A percentile compares a stretch with the other conserved stretches of the same genome.
Conservation (phyloP, 2,329 filamentous ascomycete species). For the Pseudopithomyces chartarum region DNA sequence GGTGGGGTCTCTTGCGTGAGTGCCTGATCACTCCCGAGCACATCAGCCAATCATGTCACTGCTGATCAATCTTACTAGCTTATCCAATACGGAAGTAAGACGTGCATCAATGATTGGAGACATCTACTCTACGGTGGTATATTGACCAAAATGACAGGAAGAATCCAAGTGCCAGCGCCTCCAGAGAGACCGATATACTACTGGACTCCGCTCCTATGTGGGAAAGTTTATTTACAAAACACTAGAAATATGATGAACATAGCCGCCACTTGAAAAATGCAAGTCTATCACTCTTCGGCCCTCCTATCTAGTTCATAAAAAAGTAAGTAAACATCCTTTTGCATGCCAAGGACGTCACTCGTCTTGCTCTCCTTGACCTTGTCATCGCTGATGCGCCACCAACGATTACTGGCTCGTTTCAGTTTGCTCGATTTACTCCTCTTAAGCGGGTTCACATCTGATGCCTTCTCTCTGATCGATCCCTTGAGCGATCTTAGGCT, state of each 20-base stretch:
- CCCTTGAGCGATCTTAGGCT: slow-evolving; percentile 36
- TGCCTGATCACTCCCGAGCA: slow-evolving; percentile 16
- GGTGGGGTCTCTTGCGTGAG: slow-evolving; percentile 16
- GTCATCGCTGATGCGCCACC: slow-evolving; percentile 98
- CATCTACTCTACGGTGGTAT: slow-evolving; percentile 2
- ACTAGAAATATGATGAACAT: neutral
- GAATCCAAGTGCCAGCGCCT: too few relatives aligned
- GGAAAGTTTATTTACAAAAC: neutral
- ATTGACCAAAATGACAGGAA: neutral
- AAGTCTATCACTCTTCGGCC: neutral
- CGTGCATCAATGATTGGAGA: neutral
- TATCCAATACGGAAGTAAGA: neutral
- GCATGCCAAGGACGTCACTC: slow-evolving; percentile 87
- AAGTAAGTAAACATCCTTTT: slow-evolving; percentile 91
- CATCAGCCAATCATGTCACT: slow-evolving; percentile 24
- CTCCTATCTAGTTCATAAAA: slow-evolving; percentile 84
- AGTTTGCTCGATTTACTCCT: slow-evolving; percentile 55
- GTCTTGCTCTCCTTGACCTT: slow-evolving; percentile 96
- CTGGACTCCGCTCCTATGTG: neutral
- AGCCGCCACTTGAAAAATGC: neutral
- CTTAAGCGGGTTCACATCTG: slow-evolving; percentile 45
- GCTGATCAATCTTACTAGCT: slow-evolving; percentile 13
- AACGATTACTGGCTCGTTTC: slow-evolving; percentile 71
- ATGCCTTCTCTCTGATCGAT: slow-evolving; percentile 41
- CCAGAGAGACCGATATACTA: neutral